Evolutionary conservation across 169 alveolate species (phyloP), one percentile per base, ranked within the genome.

Genomic region (Besnoitia besnoiti): DNA sequence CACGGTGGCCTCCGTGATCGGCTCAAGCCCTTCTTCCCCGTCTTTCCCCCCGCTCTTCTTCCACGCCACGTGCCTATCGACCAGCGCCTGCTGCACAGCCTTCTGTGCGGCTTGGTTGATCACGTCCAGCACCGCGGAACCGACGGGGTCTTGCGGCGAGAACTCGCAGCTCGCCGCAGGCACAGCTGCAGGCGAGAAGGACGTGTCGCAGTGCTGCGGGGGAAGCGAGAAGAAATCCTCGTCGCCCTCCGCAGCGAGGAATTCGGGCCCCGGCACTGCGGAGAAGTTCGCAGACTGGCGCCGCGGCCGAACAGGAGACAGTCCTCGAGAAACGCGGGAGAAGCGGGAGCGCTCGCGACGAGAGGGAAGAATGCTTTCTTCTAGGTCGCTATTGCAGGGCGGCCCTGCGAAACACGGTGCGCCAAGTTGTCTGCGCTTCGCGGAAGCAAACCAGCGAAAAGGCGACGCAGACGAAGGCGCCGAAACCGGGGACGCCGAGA

Each of bases 31-130:
- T n/a, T 3, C 82, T 16, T 37, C 39, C 44, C 24, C 44, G 44
- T 62, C 39, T 16, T n/a, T n/a, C n/a, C n/a, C 46, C 46, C 10
- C 8, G 8, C 82, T 10, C 14, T 73, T 7, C 82, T 73, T 73
- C 82, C 39, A 7, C 46, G 39, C 21, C 82, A 42, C 14, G 44
- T 73, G n/a, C 44, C n/a, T 39, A n/a, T 73, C 44, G 19, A 19
- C 46, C 82, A 73, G 46, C 16, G 82, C 82, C 82, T 73, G 82
- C 82, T 73, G 47, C 16, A 73, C 82, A 30, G 82, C 82, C 82
- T 73, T 73, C 46, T n/a, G 44, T n/a, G 82, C 82, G 24, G 82
- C 82, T 19, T 37, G 82, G 46, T 27, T 73, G 1, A 73, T 73
- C 27, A 73, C 47, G n/a, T 73, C 82, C 27, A 73, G 46, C 39